These are phyloP conservation scores for Teratosphaeria zuluensis DNA, from an alignment of 2,329 filamentous ascomycete species.

Conservation along the genomic window DNA sequence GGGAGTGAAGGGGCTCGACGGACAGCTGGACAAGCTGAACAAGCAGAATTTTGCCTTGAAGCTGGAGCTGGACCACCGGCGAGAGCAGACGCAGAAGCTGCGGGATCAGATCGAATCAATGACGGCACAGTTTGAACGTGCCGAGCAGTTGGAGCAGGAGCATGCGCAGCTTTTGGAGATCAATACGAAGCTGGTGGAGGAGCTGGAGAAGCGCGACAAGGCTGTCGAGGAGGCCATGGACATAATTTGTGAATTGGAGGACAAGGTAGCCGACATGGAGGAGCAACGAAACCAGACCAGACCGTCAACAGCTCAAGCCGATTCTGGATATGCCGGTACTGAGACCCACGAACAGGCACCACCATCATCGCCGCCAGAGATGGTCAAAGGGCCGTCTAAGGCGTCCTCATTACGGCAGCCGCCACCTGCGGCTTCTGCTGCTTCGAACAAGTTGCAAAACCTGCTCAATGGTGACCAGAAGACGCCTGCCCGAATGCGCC, in stretches of 20 bases:
- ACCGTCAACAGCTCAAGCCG: conserved; percentile 25
- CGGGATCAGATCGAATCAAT: conserved; percentile 50
- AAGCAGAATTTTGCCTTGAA: conserved; percentile 74
- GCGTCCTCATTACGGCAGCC: conserved; percentile 3
- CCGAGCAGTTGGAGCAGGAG: conserved; percentile 26
- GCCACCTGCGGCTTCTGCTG: conserved; percentile 9
- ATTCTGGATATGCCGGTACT: conserved; percentile 27
- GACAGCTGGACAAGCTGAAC: conserved; percentile 58
- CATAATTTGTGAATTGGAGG: conserved; percentile 58
- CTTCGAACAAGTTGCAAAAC: conserved; percentile 16
- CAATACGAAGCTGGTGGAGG: conserved; percentile 48
- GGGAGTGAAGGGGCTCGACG: conserved; percentile 58
- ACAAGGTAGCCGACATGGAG: conserved; percentile 24
- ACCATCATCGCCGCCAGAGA: conserved; percentile 18
- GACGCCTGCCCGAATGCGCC: conserved; percentile 17
- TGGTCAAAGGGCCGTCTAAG: conserved; percentile 3
- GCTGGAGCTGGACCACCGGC: conserved; percentile 59
- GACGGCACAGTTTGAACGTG: conserved; percentile 40
- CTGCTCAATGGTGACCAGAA: conserved; percentile 8
- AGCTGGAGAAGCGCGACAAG: conserved; percentile 59
- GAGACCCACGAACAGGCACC: conserved; percentile 21
- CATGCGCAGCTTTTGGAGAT: conserved; percentile 45
- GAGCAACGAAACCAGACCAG: conserved; percentile 18
- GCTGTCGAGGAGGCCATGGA: conserved; percentile 61
- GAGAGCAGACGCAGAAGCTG: conserved; percentile 52